A percentile compares a stretch with the other conserved stretches of the same genome.
Evolutionary conservation across 1,284 basidiomycete genomes (phyloP).

Genomic region (Pyrrhoderma noxium): DNA sequence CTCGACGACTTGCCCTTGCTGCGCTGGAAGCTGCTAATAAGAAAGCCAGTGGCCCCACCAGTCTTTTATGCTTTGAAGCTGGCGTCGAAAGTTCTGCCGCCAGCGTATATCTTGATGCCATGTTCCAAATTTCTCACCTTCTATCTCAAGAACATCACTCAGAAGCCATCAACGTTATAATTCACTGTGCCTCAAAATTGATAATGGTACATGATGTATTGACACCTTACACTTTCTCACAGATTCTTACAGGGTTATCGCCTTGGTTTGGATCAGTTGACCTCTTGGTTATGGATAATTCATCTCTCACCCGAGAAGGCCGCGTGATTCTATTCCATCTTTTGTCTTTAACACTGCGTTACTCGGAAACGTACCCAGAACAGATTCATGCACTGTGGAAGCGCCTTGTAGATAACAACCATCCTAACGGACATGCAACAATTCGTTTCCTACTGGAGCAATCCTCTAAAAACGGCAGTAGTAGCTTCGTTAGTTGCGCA

Average conservation of each 20-base stretch:
- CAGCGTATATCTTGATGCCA: constrained; percentile 76
- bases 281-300: constrained; percentile 55
- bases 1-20: constrained; percentile 73
- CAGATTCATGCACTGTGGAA: constrained; percentile 82
- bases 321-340: constrained; percentile 74
- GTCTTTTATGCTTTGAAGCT: constrained; percentile 67
- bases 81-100: constrained; percentile 70
- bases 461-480: constrained; percentile 75
- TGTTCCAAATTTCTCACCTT: constrained; percentile 69
- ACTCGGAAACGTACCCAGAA: constrained; percentile 70
- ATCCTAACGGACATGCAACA: constrained; percentile 73
- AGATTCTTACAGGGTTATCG: constrained; percentile 68
- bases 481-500: constrained; percentile 73
- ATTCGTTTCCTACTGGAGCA: constrained; percentile 85
- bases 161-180: constrained; percentile 61
- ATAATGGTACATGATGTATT: constrained; percentile 55
- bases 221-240: constrained; percentile 40
- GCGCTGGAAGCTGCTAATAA: constrained; percentile 72
- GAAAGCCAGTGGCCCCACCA: constrained; percentile 45
- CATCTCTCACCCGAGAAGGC: constrained; percentile 52
- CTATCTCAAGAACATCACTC: constrained; percentile 77
- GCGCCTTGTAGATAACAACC: constrained; percentile 62
- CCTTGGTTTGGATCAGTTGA: constrained; percentile 75
- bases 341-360: constrained; percentile 77
- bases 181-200: constrained; percentile 70